phyloP scores from a whole-genome alignment of 345 rosid species.

The Arabidopsis thaliana region DNA sequence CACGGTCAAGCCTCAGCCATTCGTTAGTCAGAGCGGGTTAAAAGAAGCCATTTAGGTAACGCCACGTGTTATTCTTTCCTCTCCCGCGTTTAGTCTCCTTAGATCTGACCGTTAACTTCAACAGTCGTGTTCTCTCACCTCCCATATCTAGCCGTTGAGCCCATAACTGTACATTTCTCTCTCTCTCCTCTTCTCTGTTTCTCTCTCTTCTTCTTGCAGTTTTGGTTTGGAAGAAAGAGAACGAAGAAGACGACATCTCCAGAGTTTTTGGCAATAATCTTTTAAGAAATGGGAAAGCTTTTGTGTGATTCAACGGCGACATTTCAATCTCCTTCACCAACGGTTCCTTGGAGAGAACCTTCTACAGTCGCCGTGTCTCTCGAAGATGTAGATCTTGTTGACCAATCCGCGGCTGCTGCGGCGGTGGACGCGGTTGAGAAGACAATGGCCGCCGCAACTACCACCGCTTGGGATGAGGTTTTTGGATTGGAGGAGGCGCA shows the following conservation, averaged over 20 bases:
- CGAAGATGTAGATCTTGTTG: conserved; percentile 61
- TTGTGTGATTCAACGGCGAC: conserved; percentile 78
- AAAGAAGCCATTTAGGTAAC: conserved; percentile 1
- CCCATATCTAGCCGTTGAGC: conserved; percentile 46
- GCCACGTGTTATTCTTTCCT: conserved; percentile 34
- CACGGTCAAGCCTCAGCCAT: conserved; percentile 41
- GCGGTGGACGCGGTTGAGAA: conserved; percentile 66
- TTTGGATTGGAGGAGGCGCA: conserved; percentile 90
- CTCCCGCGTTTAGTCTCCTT: conserved; percentile 41
- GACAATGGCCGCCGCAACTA: conserved; percentile 20
- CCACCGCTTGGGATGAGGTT: conserved; percentile 77
- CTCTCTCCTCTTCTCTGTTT: neutral
- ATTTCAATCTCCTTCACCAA: conserved; percentile 69
- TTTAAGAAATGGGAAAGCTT: conserved; percentile 73
- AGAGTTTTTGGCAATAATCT: conserved; percentile 13
- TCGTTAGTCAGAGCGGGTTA: conserved; percentile 29
- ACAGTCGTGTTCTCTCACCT: conserved; percentile 34
- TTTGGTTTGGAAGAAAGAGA: conserved; percentile 22
- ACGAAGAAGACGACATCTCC: neutral
- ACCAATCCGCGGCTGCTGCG: conserved; percentile 52
- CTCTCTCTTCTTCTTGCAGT: conserved; percentile 9
- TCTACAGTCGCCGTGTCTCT: conserved; percentile 47
- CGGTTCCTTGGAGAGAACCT: conserved; percentile 64
- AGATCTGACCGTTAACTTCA: conserved; percentile 48
- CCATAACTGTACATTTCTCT: neutral